These are phyloP conservation scores for Primulina huaijiensis DNA, from an alignment of 257 asterid species.

Conservation along the genomic window DNA sequence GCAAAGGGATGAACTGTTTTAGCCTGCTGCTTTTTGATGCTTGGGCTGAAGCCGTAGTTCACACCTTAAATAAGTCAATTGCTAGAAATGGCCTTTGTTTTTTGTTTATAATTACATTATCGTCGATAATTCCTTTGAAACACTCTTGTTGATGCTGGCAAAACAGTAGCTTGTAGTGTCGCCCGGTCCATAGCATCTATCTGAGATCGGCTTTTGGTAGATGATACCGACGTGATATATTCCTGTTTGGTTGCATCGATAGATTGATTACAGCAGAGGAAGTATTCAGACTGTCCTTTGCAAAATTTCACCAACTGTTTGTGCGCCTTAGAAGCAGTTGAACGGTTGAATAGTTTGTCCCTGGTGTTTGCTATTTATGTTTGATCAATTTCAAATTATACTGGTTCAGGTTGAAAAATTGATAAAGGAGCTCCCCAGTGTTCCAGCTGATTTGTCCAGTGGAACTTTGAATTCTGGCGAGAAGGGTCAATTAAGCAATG, in stretches of 20 bases:
- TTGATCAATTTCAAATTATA: constrained; percentile 21
- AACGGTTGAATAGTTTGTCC: background rate
- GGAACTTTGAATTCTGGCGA: constrained; percentile 41
- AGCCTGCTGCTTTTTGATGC: background rate
- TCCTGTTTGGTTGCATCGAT: background rate
- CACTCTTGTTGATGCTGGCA: background rate
- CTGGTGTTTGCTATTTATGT: background rate
- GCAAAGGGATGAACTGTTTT: background rate
- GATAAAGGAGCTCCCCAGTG: constrained; percentile 84
- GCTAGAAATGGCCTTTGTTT: background rate
- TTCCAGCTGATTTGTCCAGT: constrained; percentile 67
- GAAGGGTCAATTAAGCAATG: constrained; percentile 53
- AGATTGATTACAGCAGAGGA: background rate
- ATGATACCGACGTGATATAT: background rate
- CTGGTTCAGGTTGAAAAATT: constrained; percentile 78
- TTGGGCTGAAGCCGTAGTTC: background rate
- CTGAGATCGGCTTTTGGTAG: background rate
- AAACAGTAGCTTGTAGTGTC: background rate
- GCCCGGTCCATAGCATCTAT: background rate
- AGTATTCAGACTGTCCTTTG: no score
- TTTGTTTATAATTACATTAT: background rate
- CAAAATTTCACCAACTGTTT: no score
- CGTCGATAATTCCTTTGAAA: background rate
- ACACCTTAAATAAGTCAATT: background rate
- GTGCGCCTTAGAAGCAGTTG: background rate